Evolutionary conservation across 345 rosid genomes (phyloP).

Genomic region (Turnera subulata): DNA sequence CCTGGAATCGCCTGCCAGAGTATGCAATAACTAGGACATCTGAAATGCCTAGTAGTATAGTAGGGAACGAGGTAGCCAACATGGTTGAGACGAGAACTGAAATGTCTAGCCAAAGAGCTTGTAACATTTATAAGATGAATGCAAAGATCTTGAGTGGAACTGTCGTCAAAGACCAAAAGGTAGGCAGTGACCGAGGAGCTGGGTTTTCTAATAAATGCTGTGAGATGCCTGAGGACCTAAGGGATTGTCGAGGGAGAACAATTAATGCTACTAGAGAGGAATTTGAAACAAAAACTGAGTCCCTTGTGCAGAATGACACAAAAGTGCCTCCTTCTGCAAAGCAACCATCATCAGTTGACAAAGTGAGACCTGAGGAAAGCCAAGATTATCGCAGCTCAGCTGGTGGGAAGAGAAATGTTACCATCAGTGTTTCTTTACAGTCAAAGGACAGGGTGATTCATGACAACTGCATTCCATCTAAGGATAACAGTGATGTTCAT

Average conservation of each 20-base stretch:
- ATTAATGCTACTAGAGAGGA: conserved; percentile 35
- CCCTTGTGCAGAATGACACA: conserved; percentile 29
- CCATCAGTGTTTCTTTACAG: conserved; percentile 30
- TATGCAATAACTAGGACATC: neutral
- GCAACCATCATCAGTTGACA: conserved; percentile 35
- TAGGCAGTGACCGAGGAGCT: conserved; percentile 32
- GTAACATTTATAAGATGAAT: conserved; percentile 25
- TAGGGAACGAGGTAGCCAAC: neutral
- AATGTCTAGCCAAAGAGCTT: neutral
- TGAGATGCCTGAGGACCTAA: conserved; percentile 13
- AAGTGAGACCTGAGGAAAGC: conserved; percentile 43
- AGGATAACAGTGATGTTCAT: conserved; percentile 52
- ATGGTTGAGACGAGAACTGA: neutral
- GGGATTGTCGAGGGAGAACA: neutral
- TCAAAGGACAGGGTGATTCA: conserved; percentile 31
- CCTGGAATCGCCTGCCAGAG: neutral
- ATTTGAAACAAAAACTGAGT: conserved; percentile 20
- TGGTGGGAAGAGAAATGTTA: conserved; percentile 33
- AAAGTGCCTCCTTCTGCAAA: conserved; percentile 35
- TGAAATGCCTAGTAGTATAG: neutral
- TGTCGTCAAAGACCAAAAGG: conserved; percentile 44
- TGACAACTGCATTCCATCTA: neutral
- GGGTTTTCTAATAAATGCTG: conserved; percentile 18
- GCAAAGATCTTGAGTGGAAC: conserved; percentile 41
- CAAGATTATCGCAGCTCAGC: conserved; percentile 23